phyloP scores from a whole-genome alignment of 441 rosid species.

The Theobroma grandiflorum region DNA sequence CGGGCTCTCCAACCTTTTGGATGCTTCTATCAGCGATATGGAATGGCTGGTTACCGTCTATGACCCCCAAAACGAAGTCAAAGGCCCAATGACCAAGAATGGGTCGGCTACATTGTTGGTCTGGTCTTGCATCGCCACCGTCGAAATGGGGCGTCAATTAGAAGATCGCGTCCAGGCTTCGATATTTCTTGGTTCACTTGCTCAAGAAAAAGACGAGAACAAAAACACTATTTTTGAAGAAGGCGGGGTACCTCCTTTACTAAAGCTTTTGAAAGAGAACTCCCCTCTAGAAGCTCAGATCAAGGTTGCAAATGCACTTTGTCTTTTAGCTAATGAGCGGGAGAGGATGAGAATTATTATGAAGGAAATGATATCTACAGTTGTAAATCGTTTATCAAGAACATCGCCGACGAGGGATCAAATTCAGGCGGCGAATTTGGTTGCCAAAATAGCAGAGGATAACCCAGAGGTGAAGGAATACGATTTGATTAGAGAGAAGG shows the following conservation, averaged over 20 bases:
- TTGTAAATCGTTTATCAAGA: slow-evolving; percentile 44
- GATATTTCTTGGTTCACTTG: slow-evolving; percentile 50
- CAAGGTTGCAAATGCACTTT: slow-evolving; percentile 49
- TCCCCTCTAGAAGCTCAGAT: slow-evolving; percentile 53
- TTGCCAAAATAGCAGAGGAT: slow-evolving; percentile 57
- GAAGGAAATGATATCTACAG: slow-evolving; percentile 42
- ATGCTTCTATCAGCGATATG: slow-evolving; percentile 56
- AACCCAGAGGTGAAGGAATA: slow-evolving; percentile 48
- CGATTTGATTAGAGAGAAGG: slow-evolving; percentile 61
- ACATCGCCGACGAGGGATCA: slow-evolving; percentile 56
- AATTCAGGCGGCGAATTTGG: slow-evolving; percentile 56
- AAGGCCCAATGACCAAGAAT: slow-evolving; percentile 52
- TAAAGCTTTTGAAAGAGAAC: slow-evolving; percentile 52
- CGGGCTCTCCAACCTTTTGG: slow-evolving; percentile 45
- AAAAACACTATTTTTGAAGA: slow-evolving; percentile 64
- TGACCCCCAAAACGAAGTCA: slow-evolving; percentile 43
- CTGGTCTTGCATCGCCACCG: slow-evolving; percentile 57
- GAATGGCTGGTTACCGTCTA: slow-evolving; percentile 50
- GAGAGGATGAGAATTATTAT: slow-evolving; percentile 54
- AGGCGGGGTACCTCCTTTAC: slow-evolving; percentile 59
- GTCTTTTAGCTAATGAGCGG: slow-evolving; percentile 45
- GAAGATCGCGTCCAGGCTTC: slow-evolving; percentile 59
- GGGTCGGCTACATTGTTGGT: slow-evolving; percentile 57
- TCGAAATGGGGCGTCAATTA: slow-evolving; percentile 46
- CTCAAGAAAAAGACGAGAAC: slow-evolving; percentile 56